phyloP scores from a whole-genome alignment of 768 basidiomycete genomes.

The Amylocystis lapponica region DNA sequence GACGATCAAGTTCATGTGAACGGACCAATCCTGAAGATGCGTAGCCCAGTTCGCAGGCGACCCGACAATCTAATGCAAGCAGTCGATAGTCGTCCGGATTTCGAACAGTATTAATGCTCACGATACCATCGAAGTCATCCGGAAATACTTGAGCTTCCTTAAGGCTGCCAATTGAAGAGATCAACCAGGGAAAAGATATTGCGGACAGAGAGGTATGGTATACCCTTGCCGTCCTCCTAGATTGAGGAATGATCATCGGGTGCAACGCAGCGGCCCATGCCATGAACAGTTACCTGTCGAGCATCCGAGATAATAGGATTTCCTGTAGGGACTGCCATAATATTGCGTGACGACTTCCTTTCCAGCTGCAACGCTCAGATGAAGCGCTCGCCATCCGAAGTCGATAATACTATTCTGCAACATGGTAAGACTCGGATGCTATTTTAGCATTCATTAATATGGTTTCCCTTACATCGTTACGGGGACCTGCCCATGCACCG shows the following conservation, averaged over 20 bases:
- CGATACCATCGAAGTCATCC: slow-evolving; percentile 28
- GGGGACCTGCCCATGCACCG: slow-evolving; percentile 18
- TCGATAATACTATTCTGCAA: slow-evolving; percentile 23
- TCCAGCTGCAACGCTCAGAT: slow-evolving; percentile 19
- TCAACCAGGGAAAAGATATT: not conserved
- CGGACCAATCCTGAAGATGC: slow-evolving; percentile 17
- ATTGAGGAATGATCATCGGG: not conserved
- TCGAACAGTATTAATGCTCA: too few species aligned
- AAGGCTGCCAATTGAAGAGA: slow-evolving; percentile 7
- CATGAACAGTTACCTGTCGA: slow-evolving; percentile 17
- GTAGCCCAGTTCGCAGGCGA: slow-evolving; percentile 25
- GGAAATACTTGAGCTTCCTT: slow-evolving; percentile 23
- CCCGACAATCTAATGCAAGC: slow-evolving; percentile 22
- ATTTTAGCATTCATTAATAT: not conserved
- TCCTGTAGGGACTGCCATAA: slow-evolving; percentile 16
- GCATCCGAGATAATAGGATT: slow-evolving; percentile 27
- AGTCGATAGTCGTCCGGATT: not conserved
- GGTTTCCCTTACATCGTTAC: slow-evolving; percentile 14
- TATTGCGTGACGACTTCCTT: slow-evolving; percentile 24
- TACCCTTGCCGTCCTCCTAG: slow-evolving; percentile 25
- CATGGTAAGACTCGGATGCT: not conserved
- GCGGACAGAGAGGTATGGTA: not conserved
- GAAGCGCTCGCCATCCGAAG: slow-evolving; percentile 23
- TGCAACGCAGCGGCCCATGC: not conserved
- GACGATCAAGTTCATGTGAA: slow-evolving; percentile 20